These are phyloP conservation scores for Leccinellum albellum DNA, from an alignment of 768 basidiomycete species.

Conservation along the genomic window DNA sequence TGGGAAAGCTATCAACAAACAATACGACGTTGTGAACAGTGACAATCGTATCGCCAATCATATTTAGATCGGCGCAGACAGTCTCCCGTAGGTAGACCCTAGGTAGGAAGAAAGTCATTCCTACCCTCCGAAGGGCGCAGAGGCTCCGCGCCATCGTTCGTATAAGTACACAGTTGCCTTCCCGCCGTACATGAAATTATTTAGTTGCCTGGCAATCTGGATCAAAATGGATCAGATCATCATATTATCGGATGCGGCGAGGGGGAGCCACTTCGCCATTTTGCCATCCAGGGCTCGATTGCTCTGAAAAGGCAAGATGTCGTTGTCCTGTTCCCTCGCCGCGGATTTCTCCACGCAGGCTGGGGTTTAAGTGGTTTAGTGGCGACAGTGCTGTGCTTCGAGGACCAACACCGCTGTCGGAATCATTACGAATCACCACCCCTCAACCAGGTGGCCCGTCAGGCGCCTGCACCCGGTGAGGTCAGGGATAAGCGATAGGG, in stretches of 20 bases:
- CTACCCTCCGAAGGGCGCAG: not conserved
- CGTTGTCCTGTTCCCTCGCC: not conserved
- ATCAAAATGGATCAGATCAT: constrained; percentile 13
- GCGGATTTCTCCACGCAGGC: not conserved
- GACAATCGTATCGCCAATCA: constrained; percentile 1
- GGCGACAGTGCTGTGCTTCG: constrained; percentile 2
- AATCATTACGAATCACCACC: not conserved
- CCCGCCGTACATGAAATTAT: constrained; percentile 6
- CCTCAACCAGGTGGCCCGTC: not conserved
- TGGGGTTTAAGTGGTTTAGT: not conserved
- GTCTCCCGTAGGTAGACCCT: no score
- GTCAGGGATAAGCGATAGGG: not conserved
- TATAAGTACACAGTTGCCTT: constrained; percentile 2
- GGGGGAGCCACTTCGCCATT: not conserved
- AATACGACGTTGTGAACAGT: constrained; percentile 9
- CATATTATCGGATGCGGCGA: constrained; percentile 3
- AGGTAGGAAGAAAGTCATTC: no score
- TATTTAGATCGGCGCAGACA: constrained; percentile 9
- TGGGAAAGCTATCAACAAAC: constrained; percentile 12
- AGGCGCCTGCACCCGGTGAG: not conserved
- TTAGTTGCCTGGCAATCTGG: constrained; percentile 24
- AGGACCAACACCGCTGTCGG: not conserved
- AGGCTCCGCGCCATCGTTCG: not conserved
- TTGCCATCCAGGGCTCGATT: constrained; percentile 1
- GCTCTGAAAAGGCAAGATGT: constrained; percentile 2